Percentiles rank a stretch among this genome's conserved stretches.
Conservation (phyloP, 75 land plant genomes). For the Pseudotsuga menziesii region DNA sequence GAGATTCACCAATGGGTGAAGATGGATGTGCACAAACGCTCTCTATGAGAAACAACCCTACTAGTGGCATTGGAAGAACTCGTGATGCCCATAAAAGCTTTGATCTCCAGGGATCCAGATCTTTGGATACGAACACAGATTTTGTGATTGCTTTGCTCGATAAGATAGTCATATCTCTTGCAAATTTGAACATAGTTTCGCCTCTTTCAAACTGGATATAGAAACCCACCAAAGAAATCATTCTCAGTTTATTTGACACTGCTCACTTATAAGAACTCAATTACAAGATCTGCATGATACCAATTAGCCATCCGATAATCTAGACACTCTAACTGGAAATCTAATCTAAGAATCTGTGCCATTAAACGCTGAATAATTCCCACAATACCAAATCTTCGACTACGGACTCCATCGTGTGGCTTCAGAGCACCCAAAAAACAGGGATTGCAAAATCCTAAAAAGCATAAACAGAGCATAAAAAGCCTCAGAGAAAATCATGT, state of each 20-base stretch:
- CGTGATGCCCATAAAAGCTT: constrained; percentile 81
- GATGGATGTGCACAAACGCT: constrained; percentile 66
- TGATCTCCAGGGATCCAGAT: constrained; percentile 79
- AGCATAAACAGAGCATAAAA: neutral
- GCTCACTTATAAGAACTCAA: neutral
- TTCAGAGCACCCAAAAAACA: neutral
- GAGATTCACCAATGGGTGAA: constrained; percentile 43
- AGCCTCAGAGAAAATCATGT: neutral
- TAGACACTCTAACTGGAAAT: constrained; percentile 94
- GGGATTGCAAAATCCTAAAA: neutral
- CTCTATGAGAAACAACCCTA: constrained; percentile 73
- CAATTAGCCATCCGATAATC: constrained; percentile 83
- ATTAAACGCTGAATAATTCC: constrained; percentile 74
- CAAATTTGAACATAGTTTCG: constrained; percentile 80
- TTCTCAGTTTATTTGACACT: neutral
- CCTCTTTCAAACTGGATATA: constrained; percentile 76
- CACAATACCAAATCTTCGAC: constrained; percentile 59
- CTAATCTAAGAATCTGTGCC: constrained; percentile 62
- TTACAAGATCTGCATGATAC: constrained; percentile 73
- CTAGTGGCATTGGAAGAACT: constrained; percentile 93
- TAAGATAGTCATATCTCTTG: constrained; percentile 72
- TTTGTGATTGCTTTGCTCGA: constrained; percentile 64
- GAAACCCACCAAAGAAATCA: constrained; percentile 8
- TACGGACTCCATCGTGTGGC: constrained; percentile 18
- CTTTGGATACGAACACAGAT: constrained; percentile 41